A percentile compares a stretch with the other conserved stretches of the same genome.
These are phyloP conservation scores for Waitea zeae DNA, from an alignment of 1,284 basidiomycete species.

Conservation along the genomic window DNA sequence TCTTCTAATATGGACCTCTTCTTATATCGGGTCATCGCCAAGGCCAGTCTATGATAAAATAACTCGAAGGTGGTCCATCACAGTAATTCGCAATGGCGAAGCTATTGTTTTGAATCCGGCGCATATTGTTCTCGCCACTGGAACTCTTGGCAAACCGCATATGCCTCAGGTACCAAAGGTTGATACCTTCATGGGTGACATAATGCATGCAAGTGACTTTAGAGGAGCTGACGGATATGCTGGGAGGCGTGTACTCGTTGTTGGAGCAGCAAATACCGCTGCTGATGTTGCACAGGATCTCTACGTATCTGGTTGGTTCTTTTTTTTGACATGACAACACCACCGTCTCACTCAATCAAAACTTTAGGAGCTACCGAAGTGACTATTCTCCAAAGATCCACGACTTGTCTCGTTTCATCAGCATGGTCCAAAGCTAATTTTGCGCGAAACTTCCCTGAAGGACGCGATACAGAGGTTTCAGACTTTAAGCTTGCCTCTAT, in stretches of 20 bases:
- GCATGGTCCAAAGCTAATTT: too few relatives aligned
- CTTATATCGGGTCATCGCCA: slow-evolving; percentile 6
- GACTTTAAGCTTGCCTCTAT: too few relatives aligned
- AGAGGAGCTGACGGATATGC: slow-evolving; percentile 12
- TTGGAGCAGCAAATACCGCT: slow-evolving; percentile 22
- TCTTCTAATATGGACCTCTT: slow-evolving; percentile 17
- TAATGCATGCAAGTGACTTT: slow-evolving; percentile 16
- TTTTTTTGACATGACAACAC: too few relatives aligned
- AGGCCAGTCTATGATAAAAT: slow-evolving; percentile 12
- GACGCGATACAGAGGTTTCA: too few relatives aligned
- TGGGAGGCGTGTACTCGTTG: slow-evolving; percentile 18
- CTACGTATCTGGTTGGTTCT: too few relatives aligned
- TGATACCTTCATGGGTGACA: slow-evolving; percentile 14
- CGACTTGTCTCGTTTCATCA: too few relatives aligned
- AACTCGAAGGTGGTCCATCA: slow-evolving; percentile 15
- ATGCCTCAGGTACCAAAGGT: slow-evolving; percentile 13
- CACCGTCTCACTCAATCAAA: too few relatives aligned
- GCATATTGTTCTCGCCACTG: slow-evolving; percentile 21
- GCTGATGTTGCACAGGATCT: slow-evolving; percentile 22
- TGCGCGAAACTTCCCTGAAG: too few relatives aligned
- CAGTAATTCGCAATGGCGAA: slow-evolving; percentile 11
- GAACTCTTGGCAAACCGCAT: slow-evolving; percentile 15
- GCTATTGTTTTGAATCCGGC: not conserved
- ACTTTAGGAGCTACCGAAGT: too few relatives aligned
- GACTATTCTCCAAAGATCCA: too few relatives aligned